Evolutionary conservation across 2,329 filamentous ascomycete species (phyloP), one percentile per base, ranked within the genome.

Genomic region (Diaporthe citriasiana): DNA sequence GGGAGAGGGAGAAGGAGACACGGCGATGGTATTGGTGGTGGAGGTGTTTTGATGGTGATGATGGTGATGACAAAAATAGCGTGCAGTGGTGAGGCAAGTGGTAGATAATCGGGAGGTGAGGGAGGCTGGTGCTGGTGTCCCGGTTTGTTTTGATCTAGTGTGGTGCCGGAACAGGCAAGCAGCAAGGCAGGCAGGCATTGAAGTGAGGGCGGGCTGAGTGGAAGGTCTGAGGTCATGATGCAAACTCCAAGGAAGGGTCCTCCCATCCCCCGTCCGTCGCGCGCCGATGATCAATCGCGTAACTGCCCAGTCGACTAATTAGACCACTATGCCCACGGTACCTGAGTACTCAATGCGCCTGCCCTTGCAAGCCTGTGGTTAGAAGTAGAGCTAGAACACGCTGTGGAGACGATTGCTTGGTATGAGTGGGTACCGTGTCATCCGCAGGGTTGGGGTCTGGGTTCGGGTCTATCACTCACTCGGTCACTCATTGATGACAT

Each of bases 161-260:
- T 51, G 33, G 63, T 66, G 63, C 63, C 63, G 63, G 63, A 66
- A 51, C 30, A 66, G 63, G 63, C 63, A 66, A 66, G 45, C 30
- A 66, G 45, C 63, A 51, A 66, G 42, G 27, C 59, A 47, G 40
- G 42, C 59, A 33, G 27, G 59, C 57, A 66, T 38, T 51, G 15
- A 38, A 50, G 59, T 66, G 63, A 66, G 63, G 63, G 63, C 45
- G 63, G 42, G 63, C 45, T 66, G 63, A 66, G 42, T 50, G 42
- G 57, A 66, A 66, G 45, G 63, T 66, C 63, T 66, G 63, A 66
- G 63, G 63, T 66, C 63, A 66, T 66, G 63, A 66, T 66, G 63
- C 63, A 51, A 66, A 66, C 63, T 66, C 60, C 42, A 66, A 50
- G 60, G 45, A 51, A 51, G 63, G 63, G 63, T 66, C 63, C 63